phyloP scores from a whole-genome alignment of 768 basidiomycete species.

The Suillus alpinus region DNA sequence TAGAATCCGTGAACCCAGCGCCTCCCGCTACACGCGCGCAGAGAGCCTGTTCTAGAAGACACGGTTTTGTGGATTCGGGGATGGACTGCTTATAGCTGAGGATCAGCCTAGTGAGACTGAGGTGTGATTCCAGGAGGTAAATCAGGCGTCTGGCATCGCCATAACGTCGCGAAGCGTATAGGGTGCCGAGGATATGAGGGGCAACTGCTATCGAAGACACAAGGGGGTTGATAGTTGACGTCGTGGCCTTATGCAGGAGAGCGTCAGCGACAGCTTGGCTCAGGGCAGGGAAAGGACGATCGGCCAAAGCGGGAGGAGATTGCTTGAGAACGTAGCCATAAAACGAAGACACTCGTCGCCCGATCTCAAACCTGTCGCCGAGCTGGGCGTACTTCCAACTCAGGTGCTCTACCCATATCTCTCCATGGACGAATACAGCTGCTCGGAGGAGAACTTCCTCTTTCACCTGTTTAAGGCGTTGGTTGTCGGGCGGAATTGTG shows the following conservation, averaged over 20 bases:
- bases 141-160: constrained; percentile 70
- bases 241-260: constrained; percentile 71
- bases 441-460: constrained; percentile 83
- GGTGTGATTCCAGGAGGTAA: constrained; percentile 63
- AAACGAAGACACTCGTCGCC: constrained; percentile 59
- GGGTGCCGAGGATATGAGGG: constrained; percentile 51
- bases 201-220: constrained; percentile 67
- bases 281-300: constrained; percentile 57
- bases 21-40: constrained; percentile 60
- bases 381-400: constrained; percentile 85
- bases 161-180: constrained; percentile 62
- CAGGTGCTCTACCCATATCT: constrained; percentile 85
- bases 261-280: constrained; percentile 67
- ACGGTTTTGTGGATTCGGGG: constrained; percentile 42
- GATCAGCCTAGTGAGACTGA: constrained; percentile 59
- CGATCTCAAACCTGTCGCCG: constrained; percentile 83
- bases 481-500: constrained; percentile 49
- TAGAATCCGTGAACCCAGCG: constrained; percentile 41
- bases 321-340: constrained; percentile 67
- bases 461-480: constrained; percentile 68
- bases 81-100: constrained; percentile 63
- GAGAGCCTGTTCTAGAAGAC: constrained; percentile 73
- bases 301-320: constrained; percentile 50
- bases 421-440: constrained; percentile 73
- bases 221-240: constrained; percentile 79